Evolutionary conservation across 345 rosid species (phyloP).

Genomic region (Cardamine occulta): DNA sequence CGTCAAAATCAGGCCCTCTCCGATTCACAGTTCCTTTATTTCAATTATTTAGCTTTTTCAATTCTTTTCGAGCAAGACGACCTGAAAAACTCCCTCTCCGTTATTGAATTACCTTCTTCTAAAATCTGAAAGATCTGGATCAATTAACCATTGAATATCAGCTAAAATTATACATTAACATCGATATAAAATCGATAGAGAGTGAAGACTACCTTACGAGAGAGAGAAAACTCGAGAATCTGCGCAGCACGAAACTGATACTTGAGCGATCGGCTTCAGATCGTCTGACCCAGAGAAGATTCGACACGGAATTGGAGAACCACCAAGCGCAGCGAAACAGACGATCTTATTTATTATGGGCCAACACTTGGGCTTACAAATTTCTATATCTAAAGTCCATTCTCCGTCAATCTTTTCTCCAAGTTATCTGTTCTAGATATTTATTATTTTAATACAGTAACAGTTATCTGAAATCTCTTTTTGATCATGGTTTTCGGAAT

Average conservation of each 20-base stretch:
- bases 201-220: constrained; percentile 31
- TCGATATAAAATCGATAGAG: not conserved
- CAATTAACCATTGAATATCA: constrained; percentile 21
- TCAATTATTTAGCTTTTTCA: not conserved
- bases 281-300: constrained; percentile 38
- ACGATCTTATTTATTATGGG: constrained; percentile 25
- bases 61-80: constrained; percentile 21
- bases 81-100: constrained; percentile 14
- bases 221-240: constrained; percentile 26
- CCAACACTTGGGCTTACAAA: constrained; percentile 7
- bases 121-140: constrained; percentile 39
- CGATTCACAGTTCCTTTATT: not conserved
- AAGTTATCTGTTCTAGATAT: not conserved
- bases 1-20: not conserved
- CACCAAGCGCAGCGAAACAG: constrained; percentile 22
- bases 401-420: not conserved
- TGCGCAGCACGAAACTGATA: constrained; percentile 39
- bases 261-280: constrained; percentile 38
- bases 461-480: not conserved
- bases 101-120: not conserved
- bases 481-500: too few species aligned
- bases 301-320: constrained; percentile 29
- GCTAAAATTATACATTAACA: constrained; percentile 8
- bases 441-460: too few species aligned
- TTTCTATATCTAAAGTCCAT: not conserved